These are phyloP conservation scores for Candida sojae DNA, from an alignment of 1,139 yeast species.

Conservation along the genomic window DNA sequence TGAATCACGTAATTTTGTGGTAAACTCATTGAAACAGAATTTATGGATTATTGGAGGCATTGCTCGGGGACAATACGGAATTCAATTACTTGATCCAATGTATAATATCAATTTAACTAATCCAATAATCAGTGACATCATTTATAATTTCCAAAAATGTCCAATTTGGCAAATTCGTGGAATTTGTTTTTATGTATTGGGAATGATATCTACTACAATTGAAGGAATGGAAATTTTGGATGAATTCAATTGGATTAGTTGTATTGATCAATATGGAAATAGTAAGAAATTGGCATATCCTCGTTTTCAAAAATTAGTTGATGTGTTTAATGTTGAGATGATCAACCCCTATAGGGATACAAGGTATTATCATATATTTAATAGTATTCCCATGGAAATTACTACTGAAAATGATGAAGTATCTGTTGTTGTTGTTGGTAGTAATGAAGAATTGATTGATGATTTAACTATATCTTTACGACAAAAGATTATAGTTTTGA, in stretches of 20 bases:
- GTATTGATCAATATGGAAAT: slow-evolving; percentile 50
- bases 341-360: slow-evolving; percentile 35
- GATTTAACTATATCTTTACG: slow-evolving; percentile 3
- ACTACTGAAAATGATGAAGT: slow-evolving; percentile 1
- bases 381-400: slow-evolving; percentile 15
- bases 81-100: slow-evolving; percentile 63
- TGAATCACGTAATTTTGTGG: slow-evolving; percentile 7
- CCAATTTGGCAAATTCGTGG: slow-evolving; percentile 68
- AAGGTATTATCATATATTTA: slow-evolving; percentile 30
- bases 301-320: slow-evolving; percentile 11
- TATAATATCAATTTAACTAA: slow-evolving; percentile 39
- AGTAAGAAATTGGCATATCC: slow-evolving; percentile 66
- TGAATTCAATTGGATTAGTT: slow-evolving; percentile 75
- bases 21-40: slow-evolving; percentile 56
- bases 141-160: slow-evolving; percentile 41
- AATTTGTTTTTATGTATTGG: slow-evolving; percentile 76
- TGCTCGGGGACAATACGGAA: slow-evolving; percentile 69
- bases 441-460: slow-evolving; percentile 10
- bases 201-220: slow-evolving; percentile 68
- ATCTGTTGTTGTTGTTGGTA: slow-evolving; percentile 4
- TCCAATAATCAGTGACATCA: slow-evolving; percentile 55
- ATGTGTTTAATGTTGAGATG: slow-evolving; percentile 25
- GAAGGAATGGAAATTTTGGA: slow-evolving; percentile 89
- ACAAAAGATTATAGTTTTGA: slow-evolving; percentile 46
- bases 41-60: slow-evolving; percentile 89